Evolutionary conservation across 2,329 filamentous ascomycete species (phyloP).

Genomic region (Aureobasidium sp.): DNA sequence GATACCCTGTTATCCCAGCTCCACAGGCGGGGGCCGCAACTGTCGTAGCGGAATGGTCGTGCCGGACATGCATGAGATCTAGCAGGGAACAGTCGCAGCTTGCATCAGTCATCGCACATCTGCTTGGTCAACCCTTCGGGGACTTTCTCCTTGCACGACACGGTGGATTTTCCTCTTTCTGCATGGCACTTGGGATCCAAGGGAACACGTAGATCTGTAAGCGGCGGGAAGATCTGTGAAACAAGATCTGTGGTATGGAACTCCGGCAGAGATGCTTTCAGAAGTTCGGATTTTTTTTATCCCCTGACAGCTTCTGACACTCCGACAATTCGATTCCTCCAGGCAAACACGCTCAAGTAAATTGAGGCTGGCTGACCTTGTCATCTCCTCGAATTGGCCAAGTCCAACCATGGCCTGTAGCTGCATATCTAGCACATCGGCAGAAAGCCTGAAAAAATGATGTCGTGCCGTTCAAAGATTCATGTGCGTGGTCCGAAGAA

Average conservation of each 20-base stretch:
- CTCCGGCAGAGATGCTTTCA: background rate
- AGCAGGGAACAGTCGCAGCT: conserved; percentile 5
- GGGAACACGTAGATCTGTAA: conserved; percentile 10
- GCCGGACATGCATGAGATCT: conserved; percentile 13
- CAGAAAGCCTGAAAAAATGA: background rate
- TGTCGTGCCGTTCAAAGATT: background rate
- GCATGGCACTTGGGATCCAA: background rate
- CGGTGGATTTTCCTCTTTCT: conserved; percentile 7
- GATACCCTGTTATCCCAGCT: background rate
- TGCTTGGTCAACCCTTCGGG: background rate
- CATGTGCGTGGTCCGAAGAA: conserved; percentile 8
- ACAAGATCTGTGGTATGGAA: conserved; percentile 8
- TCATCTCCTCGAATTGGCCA: background rate
- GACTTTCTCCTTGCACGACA: conserved; percentile 10
- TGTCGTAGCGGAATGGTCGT: conserved; percentile 10
- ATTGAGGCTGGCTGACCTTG: background rate
- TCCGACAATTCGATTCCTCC: background rate
- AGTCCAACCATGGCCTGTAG: conserved; percentile 3
- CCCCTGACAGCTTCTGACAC: background rate
- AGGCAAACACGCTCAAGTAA: background rate
- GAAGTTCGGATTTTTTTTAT: background rate
- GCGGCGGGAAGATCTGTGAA: conserved; percentile 10
- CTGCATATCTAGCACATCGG: conserved; percentile 6
- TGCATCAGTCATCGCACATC: background rate
- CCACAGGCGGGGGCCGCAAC: background rate